phyloP scores from a whole-genome alignment of 768 basidiomycete species.

The Gymnopilus dilepis region DNA sequence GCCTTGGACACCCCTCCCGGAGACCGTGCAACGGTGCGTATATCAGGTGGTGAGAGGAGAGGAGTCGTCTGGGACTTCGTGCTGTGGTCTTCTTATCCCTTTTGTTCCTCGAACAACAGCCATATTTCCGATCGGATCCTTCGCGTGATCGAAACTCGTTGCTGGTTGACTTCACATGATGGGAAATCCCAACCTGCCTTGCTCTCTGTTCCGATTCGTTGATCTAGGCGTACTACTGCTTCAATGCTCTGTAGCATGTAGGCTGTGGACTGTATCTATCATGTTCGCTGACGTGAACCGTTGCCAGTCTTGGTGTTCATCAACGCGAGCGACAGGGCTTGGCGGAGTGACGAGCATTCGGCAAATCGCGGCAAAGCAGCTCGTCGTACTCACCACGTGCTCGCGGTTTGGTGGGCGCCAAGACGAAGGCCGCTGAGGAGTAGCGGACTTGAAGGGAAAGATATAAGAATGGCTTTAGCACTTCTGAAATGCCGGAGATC shows the following conservation, averaged over 20 bases:
- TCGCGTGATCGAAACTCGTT: neutral
- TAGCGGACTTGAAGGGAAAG: neutral
- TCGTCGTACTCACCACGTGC: neutral
- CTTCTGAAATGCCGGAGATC: no score
- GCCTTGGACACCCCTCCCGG: constrained; percentile 1
- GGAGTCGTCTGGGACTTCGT: neutral
- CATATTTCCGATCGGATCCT: neutral
- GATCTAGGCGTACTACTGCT: neutral
- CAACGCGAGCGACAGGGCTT: neutral
- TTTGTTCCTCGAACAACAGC: neutral
- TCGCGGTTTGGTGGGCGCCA: neutral
- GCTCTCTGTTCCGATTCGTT: neutral
- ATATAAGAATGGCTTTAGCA: neutral
- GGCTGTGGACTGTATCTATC: neutral
- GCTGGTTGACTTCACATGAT: neutral
- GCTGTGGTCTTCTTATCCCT: neutral
- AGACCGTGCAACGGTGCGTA: constrained; percentile 1
- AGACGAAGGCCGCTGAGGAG: neutral
- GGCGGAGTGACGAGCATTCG: neutral
- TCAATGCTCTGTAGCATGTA: neutral
- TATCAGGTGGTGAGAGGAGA: neutral
- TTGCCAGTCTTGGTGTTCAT: neutral
- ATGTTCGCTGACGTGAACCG: neutral
- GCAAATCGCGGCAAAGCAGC: neutral
- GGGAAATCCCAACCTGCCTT: neutral